Evolutionary conservation across 2,329 filamentous ascomycete species (phyloP), one percentile per base, ranked within the genome.

Genomic region (Exophiala sp.): DNA sequence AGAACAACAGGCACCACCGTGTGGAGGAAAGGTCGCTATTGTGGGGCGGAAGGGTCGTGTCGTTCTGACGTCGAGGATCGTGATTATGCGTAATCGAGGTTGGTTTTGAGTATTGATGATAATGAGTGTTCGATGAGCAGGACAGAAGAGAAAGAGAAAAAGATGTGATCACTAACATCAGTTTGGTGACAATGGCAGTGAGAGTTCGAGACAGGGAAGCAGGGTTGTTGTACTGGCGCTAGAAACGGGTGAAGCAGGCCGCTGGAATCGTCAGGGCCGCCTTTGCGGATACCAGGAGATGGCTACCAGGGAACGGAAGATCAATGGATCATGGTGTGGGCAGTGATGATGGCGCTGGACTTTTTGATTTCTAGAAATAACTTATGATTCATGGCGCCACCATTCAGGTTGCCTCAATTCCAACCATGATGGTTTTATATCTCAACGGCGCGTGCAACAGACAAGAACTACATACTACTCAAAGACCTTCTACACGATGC

Each of bases 141-240:
- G 20, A 34, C 35, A 38, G 38, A 43, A 40, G 42, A 41, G 24
- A 50, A 40, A 50, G 36, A 24, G 39, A 47, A 46, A 41, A 18
- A 41, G 18, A 24, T 24, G 41, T 16, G n/a, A 42, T 9, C 11
- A 35, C 16, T 14, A 14, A 20, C 21, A 21, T 33, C 12, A 40
- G 29, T 9, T 18, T 35, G 33, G 41, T 41, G 36, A 33, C 40
- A 34, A 52, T 42, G 34, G 44, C 24, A 38, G 39, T 39, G 29
- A 24, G 42, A 12, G 24, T 36, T 55, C 16, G 38, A 45, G 43
- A 44, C 50, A 54, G 43, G 55, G 42, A 54, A 57, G 42, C 47
- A 54, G 47, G 50, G 42, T 55, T 36, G 47, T 39, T 54, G 55
- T 43, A 43, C 48, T 54, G 50, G 47, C 50, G 55, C 50, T 57